These are phyloP conservation scores for Linnemannia elongata DNA, from an alignment of 192 early-diverging fungal species.

Conservation along the genomic window DNA sequence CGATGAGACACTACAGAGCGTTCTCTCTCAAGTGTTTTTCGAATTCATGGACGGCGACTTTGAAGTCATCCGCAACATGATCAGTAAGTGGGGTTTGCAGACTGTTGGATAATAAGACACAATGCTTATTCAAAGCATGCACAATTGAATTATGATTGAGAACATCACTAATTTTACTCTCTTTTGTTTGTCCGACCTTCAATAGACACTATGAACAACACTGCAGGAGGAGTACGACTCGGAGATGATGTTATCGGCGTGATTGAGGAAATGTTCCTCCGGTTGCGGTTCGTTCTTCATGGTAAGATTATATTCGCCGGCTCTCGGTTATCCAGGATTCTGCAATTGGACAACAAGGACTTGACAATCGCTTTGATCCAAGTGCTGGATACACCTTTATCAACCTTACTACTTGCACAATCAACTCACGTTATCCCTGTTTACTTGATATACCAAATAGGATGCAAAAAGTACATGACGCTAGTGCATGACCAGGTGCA, in stretches of 20 bases:
- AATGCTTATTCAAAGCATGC: too few species aligned
- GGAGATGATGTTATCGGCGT: constrained; percentile 54
- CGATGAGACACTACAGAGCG: constrained; percentile 67
- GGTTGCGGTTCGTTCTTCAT: constrained; percentile 42
- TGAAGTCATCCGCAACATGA: constrained; percentile 68
- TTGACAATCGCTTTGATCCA: background rate
- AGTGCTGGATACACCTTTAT: background rate
- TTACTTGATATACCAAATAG: constrained; percentile 33
- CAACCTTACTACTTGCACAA: background rate
- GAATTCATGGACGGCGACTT: constrained; percentile 75
- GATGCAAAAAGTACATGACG: constrained; percentile 70
- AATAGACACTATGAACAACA: constrained; percentile 56
- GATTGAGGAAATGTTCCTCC: constrained; percentile 57
- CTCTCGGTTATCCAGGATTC: background rate
- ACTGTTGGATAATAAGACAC: too few species aligned
- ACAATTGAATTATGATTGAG: too few species aligned
- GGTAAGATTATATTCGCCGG: constrained; percentile 14
- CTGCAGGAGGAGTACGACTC: constrained; percentile 47
- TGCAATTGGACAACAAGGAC: background rate
- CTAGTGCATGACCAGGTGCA: constrained; percentile 70
- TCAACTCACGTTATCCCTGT: background rate
- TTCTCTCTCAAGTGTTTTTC: constrained; percentile 68
- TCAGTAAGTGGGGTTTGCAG: constrained; percentile 56
- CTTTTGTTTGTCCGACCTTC: background rate
- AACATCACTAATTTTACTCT: background rate